Conservation (phyloP, 2,329 filamentous ascomycete genomes). For the Phialemoniopsis sp. region DNA sequence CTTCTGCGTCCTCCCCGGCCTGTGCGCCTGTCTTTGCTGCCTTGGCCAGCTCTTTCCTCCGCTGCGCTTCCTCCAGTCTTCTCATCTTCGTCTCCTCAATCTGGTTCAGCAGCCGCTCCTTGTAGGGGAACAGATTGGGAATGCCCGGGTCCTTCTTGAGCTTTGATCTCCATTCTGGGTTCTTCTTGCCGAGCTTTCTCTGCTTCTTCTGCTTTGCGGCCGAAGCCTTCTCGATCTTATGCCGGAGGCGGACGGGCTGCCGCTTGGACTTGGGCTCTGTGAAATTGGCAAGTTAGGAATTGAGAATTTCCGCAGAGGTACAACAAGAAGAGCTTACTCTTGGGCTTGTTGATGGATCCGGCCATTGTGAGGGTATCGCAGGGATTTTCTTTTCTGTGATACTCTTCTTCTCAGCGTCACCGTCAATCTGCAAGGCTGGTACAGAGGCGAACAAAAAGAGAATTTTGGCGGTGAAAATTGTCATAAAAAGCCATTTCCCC, state of each 20-base stretch:
- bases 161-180: constrained; percentile 92
- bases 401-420: no score
- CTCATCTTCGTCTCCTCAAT: constrained; percentile 82
- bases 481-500: no score
- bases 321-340: constrained; percentile 32
- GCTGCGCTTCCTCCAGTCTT: constrained; percentile 75
- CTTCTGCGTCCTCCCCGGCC: constrained; percentile 35
- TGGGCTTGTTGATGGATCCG: constrained; percentile 50
- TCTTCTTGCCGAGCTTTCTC: constrained; percentile 88
- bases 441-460: constrained; percentile 6
- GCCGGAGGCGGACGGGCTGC: constrained; percentile 78
- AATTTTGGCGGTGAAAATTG: constrained; percentile 6
- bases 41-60: constrained; percentile 68
- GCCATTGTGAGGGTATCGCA: constrained; percentile 33
- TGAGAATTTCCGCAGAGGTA: neutral
- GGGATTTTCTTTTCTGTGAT: no score
- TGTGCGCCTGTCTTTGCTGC: constrained; percentile 51
- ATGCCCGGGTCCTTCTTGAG: constrained; percentile 98
- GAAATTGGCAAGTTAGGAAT: constrained; percentile 5
- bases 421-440: neutral
- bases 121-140: constrained; percentile 95
- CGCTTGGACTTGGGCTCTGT: constrained; percentile 94
- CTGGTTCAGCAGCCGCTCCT: constrained; percentile 89
- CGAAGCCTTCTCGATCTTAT: constrained; percentile 95
- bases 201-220: constrained; percentile 86